These are phyloP conservation scores for Heliosperma pusillum DNA, from an alignment of 148 eudicot species.

Conservation along the genomic window DNA sequence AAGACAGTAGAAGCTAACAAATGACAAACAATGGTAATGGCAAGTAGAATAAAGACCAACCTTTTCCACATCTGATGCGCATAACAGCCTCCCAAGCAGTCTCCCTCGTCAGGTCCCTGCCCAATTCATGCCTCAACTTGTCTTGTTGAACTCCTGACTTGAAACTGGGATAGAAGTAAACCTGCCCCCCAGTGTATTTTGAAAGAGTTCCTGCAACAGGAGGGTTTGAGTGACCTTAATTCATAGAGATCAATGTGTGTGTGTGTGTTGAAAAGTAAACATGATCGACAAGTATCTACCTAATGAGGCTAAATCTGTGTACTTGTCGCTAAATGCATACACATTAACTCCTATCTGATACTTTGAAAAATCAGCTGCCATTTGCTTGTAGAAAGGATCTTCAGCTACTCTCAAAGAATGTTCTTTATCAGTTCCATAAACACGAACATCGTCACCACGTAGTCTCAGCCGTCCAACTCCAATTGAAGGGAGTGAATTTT, in stretches of 20 bases:
- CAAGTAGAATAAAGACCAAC: slow-evolving; percentile 29
- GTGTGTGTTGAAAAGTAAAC: too few species aligned
- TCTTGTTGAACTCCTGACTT: slow-evolving; percentile 62
- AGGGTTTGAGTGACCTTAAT: background rate
- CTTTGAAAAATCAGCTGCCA: slow-evolving; percentile 97
- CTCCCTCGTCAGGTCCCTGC: slow-evolving; percentile 92
- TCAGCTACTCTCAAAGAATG: slow-evolving; percentile 72
- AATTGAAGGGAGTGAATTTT: slow-evolving; percentile 83
- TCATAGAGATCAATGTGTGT: background rate
- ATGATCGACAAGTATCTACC: slow-evolving; percentile 41
- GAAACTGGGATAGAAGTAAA: slow-evolving; percentile 78
- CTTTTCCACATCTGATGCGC: slow-evolving; percentile 99
- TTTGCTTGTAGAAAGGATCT: slow-evolving; percentile 97
- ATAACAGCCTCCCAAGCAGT: slow-evolving; percentile 99
- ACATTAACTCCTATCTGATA: slow-evolving; percentile 83
- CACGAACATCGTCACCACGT: slow-evolving; percentile 81
- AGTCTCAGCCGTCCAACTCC: slow-evolving; percentile 88
- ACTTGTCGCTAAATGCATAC: slow-evolving; percentile 95
- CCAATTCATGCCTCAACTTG: slow-evolving; percentile 78
- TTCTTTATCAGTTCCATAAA: slow-evolving; percentile 96
- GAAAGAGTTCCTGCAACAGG: slow-evolving; percentile 70
- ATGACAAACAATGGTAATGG: background rate
- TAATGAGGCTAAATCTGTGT: slow-evolving; percentile 87
- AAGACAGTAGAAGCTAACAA: background rate
- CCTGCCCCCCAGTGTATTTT: slow-evolving; percentile 97